These are phyloP conservation scores for Zoysia pacifica DNA, from an alignment of 176 grass and related monocot species.

Conservation along the genomic window DNA sequence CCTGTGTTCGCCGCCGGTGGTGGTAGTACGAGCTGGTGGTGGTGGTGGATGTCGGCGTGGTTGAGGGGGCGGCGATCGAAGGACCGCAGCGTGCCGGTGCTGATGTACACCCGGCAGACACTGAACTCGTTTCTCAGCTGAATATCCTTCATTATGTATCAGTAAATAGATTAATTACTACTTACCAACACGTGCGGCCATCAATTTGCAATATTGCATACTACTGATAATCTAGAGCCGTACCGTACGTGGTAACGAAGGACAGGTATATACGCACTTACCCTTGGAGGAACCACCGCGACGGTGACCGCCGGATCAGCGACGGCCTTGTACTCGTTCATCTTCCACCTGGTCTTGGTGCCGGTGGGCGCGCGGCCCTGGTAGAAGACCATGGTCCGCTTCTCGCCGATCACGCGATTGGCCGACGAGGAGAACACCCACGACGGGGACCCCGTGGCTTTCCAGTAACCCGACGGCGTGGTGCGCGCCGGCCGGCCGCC, in stretches of 20 bases:
- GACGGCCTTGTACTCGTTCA: conserved; percentile 65
- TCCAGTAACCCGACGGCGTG: too few relatives aligned
- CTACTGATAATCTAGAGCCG: too few relatives aligned
- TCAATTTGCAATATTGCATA: too few relatives aligned
- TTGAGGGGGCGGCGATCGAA: conserved; percentile 70
- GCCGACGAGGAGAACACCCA: too few relatives aligned
- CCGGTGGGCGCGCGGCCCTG: too few relatives aligned
- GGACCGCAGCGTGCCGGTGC: conserved; percentile 51
- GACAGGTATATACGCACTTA: background rate
- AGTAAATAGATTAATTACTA: background rate
- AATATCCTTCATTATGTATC: background rate
- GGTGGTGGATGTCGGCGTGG: background rate
- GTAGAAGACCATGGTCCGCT: too few relatives aligned
- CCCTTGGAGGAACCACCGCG: background rate
- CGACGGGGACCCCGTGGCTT: too few relatives aligned
- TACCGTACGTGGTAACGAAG: too few relatives aligned
- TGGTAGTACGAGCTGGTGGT: background rate
- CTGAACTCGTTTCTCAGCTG: conserved; percentile 72
- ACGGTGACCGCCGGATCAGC: background rate
- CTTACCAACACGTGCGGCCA: background rate
- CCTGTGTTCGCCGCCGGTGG: background rate
- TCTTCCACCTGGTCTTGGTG: too few relatives aligned
- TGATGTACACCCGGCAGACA: conserved; percentile 69
- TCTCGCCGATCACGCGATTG: too few relatives aligned
- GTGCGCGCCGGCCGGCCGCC: too few relatives aligned